Conservation (phyloP, 345 rosid species). For the Pistacia integerrima region DNA sequence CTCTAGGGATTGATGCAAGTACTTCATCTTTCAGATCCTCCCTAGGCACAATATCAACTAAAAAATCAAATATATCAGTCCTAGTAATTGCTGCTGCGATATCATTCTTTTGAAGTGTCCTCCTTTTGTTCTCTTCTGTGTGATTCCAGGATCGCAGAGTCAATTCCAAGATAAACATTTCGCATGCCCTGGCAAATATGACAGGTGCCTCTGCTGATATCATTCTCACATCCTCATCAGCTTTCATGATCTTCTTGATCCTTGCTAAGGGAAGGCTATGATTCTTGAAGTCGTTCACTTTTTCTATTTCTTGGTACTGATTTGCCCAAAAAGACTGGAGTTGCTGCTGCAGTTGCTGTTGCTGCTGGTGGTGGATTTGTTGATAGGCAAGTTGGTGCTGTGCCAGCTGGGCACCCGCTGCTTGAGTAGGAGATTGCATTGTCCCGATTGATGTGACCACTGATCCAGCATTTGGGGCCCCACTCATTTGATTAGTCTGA, state of each 20-base stretch:
- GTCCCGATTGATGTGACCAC: slow-evolving; percentile 44
- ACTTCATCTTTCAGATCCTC: slow-evolving; percentile 93
- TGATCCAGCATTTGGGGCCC: slow-evolving; percentile 42
- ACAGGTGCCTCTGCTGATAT: slow-evolving; percentile 98
- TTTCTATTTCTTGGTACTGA: slow-evolving; percentile 82
- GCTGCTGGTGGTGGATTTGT: slow-evolving; percentile 91
- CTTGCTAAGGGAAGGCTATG: slow-evolving; percentile 95
- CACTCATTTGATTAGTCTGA: slow-evolving; percentile 58
- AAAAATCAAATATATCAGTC: slow-evolving; percentile 92
- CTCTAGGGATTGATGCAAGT: slow-evolving; percentile 63
- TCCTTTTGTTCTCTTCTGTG: slow-evolving; percentile 93
- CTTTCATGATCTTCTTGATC: slow-evolving; percentile 99
- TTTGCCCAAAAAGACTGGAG: slow-evolving; percentile 84
- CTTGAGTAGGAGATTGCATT: slow-evolving; percentile 50
- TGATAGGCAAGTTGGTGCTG: slow-evolving; percentile 79
- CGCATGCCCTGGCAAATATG: slow-evolving; percentile 94
- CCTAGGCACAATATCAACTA: slow-evolving; percentile 91
- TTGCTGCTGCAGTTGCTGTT: slow-evolving; percentile 87
- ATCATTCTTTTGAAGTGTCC: slow-evolving; percentile 94
- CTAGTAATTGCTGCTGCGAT: slow-evolving; percentile 93
- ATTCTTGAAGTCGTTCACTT: slow-evolving; percentile 82
- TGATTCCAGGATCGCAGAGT: slow-evolving; percentile 96
- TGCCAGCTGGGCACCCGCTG: slow-evolving; percentile 54
- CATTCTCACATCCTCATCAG: slow-evolving; percentile 97
- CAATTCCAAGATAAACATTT: slow-evolving; percentile 92